These are phyloP conservation scores for Ilyonectria robusta DNA, from an alignment of 2,329 filamentous ascomycete species.

Conservation along the genomic window DNA sequence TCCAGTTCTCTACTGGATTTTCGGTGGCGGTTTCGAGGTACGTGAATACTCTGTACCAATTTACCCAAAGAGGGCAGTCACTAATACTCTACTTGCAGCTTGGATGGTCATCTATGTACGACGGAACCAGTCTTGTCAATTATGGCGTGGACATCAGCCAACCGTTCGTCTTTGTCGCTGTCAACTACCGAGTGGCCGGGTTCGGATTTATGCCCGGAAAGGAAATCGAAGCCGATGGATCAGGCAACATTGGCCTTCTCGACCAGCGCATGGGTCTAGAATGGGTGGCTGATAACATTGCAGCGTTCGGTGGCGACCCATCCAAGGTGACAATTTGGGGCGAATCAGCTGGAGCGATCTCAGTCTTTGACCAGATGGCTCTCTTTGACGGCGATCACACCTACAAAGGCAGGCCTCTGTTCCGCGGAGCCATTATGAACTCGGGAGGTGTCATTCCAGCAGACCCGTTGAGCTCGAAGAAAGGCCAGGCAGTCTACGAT, in stretches of 20 bases:
- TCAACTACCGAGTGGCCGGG: constrained; percentile 75
- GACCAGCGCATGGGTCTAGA: constrained; percentile 73
- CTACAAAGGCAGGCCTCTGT: constrained; percentile 68
- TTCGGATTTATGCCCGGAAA: constrained; percentile 70
- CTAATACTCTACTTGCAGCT: constrained; percentile 36
- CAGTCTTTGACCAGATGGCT: constrained; percentile 73
- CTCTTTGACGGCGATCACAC: constrained; percentile 73
- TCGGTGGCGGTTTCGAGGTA: constrained; percentile 64
- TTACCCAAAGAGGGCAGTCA: no score
- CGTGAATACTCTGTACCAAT: no score
- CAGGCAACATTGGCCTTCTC: constrained; percentile 70
- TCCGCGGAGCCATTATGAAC: constrained; percentile 77
- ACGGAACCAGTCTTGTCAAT: constrained; percentile 53
- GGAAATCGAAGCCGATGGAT: constrained; percentile 68
- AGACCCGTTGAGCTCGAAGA: constrained; percentile 66
- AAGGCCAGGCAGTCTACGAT: constrained; percentile 70
- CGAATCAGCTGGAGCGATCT: constrained; percentile 71
- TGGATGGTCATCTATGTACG: constrained; percentile 54
- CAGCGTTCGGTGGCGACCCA: constrained; percentile 76
- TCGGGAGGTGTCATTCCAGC: constrained; percentile 66
- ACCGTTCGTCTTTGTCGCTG: constrained; percentile 73
- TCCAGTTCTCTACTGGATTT: constrained; percentile 72
- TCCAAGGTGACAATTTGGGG: constrained; percentile 76
- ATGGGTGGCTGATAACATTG: constrained; percentile 77
- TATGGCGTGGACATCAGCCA: constrained; percentile 60